Conservation (phyloP, 352 stramenopile species). For the Phytophthora pistaciae region DNA sequence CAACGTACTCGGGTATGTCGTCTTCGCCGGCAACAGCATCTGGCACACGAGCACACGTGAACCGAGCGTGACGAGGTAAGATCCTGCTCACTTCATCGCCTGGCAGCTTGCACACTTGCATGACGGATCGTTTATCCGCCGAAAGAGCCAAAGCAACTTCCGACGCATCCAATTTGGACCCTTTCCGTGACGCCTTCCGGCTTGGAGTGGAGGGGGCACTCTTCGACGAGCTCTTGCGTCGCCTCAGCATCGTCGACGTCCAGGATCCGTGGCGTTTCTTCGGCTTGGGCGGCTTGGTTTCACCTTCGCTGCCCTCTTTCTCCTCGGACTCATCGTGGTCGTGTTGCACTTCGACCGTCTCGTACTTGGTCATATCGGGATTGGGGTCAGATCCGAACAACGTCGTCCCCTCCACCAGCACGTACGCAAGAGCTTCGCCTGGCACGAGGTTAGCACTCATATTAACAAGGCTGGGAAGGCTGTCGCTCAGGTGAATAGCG, state of each 20-base stretch:
- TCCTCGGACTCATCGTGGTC: conserved; percentile 11
- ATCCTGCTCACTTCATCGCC: conserved; percentile 28
- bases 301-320: conserved; percentile 16
- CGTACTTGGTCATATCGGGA: conserved; percentile 19
- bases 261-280: conserved; percentile 47
- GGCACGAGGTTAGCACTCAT: conserved; percentile 38
- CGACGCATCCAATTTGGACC: conserved; percentile 11
- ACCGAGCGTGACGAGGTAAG: conserved; percentile 37
- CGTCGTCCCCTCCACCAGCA: conserved; percentile 51
- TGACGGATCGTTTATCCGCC: conserved; percentile 30
- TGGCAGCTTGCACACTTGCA: conserved; percentile 45
- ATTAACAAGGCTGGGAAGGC: conserved; percentile 60
- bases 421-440: conserved; percentile 49
- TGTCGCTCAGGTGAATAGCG: conserved; percentile 42
- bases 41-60: conserved; percentile 34
- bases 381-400: conserved; percentile 52
- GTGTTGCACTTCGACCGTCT: conserved; percentile 13
- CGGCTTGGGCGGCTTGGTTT: conserved; percentile 6
- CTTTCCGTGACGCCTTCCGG: conserved; percentile 10
- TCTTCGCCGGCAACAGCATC: not conserved
- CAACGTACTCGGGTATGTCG: conserved; percentile 27
- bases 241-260: conserved; percentile 50
- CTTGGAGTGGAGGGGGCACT: conserved; percentile 34
- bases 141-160: conserved; percentile 25
- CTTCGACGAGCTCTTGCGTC: conserved; percentile 30